A percentile compares a stretch with the other conserved stretches of the same genome.
These are phyloP conservation scores for Lepidium aucheri DNA, from an alignment of 345 rosid species.

Conservation along the genomic window DNA sequence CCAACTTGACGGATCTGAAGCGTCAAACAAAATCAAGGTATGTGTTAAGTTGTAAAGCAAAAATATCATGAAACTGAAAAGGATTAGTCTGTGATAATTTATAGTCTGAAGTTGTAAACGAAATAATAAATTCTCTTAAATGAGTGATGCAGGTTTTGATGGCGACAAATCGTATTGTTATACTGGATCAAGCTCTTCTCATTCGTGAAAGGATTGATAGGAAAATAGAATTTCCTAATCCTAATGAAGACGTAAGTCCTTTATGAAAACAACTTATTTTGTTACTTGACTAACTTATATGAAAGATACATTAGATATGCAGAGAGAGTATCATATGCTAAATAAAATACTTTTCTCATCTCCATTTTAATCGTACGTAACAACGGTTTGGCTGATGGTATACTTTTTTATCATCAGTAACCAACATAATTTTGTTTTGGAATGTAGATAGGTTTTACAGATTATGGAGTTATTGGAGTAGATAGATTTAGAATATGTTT, in stretches of 20 bases:
- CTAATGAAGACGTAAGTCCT: conserved; percentile 68
- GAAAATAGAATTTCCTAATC: conserved; percentile 98
- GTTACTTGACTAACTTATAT: too few relatives aligned
- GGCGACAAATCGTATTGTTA: conserved; percentile 98
- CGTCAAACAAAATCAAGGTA: conserved; percentile 99
- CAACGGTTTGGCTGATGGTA: neutral
- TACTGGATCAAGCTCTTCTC: conserved; percentile 96
- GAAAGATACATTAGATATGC: neutral
- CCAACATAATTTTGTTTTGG: neutral
- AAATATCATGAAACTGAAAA: neutral
- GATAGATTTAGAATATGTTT: neutral
- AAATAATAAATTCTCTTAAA: neutral
- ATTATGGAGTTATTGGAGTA: neutral
- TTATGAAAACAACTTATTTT: too few relatives aligned
- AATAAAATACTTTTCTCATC: neutral
- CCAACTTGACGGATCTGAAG: conserved; percentile 97
- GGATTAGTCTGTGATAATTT: neutral
- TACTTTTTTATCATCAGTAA: neutral
- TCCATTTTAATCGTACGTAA: neutral
- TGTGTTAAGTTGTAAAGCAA: neutral
- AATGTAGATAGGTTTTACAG: neutral
- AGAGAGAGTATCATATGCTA: neutral
- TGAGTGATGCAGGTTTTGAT: conserved; percentile 66
- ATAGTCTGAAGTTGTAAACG: neutral
- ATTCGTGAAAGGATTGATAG: conserved; percentile 97